Conservation (phyloP, 345 rosid genomes). For the Dipteronia sinensis region DNA sequence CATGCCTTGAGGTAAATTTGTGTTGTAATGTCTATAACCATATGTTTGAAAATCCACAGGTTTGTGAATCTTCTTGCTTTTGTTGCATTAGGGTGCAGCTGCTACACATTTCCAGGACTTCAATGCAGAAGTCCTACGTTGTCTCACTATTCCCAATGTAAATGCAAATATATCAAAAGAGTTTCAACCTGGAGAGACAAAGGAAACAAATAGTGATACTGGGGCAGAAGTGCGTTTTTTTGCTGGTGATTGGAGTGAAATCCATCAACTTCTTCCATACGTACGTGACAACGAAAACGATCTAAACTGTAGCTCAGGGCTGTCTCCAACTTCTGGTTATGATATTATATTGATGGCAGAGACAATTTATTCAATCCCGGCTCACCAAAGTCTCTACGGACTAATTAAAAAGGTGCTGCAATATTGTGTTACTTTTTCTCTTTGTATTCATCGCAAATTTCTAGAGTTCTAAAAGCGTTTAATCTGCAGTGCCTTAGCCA, state of each 20-base stretch:
- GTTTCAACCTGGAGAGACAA: conserved; percentile 18
- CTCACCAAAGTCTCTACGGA: conserved; percentile 63
- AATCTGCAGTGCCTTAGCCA: conserved; percentile 52
- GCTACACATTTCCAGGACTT: conserved; percentile 86
- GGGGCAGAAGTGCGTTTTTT: conserved; percentile 53
- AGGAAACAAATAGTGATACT: conserved; percentile 18
- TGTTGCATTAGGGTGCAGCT: conserved; percentile 58
- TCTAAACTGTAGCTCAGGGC: conserved; percentile 21
- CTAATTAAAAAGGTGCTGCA: conserved; percentile 69
- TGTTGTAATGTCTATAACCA: neutral
- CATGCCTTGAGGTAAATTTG: conserved; percentile 69
- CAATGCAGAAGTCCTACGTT: conserved; percentile 79
- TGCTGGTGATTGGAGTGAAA: conserved; percentile 88
- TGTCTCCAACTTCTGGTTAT: conserved; percentile 46
- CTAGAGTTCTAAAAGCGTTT: conserved; percentile 22
- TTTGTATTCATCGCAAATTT: neutral
- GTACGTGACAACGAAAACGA: conserved; percentile 38
- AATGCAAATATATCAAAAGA: conserved; percentile 50
- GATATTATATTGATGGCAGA: conserved; percentile 90
- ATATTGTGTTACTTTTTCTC: neutral
- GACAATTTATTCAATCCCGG: conserved; percentile 75
- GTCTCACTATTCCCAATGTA: conserved; percentile 82
- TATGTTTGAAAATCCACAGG: conserved; percentile 9
- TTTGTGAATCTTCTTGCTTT: conserved; percentile 22
- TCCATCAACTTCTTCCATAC: conserved; percentile 64